Evolutionary conservation across 1,284 basidiomycete species (phyloP).

Genomic region (Anthracocystis walkeri): DNA sequence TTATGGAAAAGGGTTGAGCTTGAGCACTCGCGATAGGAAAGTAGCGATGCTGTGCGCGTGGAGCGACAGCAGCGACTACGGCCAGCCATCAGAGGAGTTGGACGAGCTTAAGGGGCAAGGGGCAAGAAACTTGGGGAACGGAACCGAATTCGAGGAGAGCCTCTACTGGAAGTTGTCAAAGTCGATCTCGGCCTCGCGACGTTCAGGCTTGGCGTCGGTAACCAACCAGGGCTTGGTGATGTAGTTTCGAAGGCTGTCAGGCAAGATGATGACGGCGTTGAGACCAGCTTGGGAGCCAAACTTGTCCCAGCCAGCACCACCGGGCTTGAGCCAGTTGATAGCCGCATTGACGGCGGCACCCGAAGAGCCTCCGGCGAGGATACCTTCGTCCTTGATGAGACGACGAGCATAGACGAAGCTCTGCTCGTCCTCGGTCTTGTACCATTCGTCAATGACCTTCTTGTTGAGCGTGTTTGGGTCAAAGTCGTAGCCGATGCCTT

Average conservation of each 20-base stretch:
- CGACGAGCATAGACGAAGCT: slow-evolving; percentile 81
- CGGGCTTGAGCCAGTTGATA: slow-evolving; percentile 79
- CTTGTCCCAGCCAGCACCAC: slow-evolving; percentile 74
- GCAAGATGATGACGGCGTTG: slow-evolving; percentile 89
- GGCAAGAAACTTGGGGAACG: not conserved
- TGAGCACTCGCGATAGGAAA: slow-evolving; percentile 20
- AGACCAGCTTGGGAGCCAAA: slow-evolving; percentile 79
- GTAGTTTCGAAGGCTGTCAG: slow-evolving; percentile 94
- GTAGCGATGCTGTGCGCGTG: slow-evolving; percentile 12
- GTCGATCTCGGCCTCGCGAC: slow-evolving; percentile 47
- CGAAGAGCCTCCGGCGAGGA: slow-evolving; percentile 90
- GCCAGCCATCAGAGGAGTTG: slow-evolving; percentile 23
- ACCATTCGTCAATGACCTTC: slow-evolving; percentile 74
- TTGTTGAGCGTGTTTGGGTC: slow-evolving; percentile 62
- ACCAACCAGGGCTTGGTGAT: slow-evolving; percentile 80
- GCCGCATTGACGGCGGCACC: slow-evolving; percentile 86
- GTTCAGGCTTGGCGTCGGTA: slow-evolving; percentile 50
- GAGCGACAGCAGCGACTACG: slow-evolving; percentile 24
- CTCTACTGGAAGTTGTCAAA: slow-evolving; percentile 47
- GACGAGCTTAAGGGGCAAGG: slow-evolving; percentile 3
- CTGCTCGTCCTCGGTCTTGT: slow-evolving; percentile 86
- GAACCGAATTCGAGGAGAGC: not conserved
- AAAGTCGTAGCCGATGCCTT: slow-evolving; percentile 82
- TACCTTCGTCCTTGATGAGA: slow-evolving; percentile 87
- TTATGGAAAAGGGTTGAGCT: slow-evolving; percentile 19